These are phyloP conservation scores for Ganoderma leucocontextum DNA, from an alignment of 1,284 basidiomycete genomes.

Conservation along the genomic window DNA sequence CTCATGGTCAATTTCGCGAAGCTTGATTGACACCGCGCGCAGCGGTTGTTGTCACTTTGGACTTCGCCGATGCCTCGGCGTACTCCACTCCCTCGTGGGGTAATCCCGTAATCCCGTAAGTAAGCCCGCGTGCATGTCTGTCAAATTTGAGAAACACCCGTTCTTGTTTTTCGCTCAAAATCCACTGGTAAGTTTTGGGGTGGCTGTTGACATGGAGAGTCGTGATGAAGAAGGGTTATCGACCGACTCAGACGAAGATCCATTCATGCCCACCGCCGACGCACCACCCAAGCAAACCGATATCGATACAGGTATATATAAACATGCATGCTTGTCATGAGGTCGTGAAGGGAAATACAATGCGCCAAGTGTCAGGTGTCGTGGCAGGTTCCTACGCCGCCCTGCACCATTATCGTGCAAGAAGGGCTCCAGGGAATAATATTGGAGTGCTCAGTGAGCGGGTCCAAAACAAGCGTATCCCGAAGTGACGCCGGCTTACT, in stretches of 20 bases:
- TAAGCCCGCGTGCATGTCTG: not conserved
- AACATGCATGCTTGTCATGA: not conserved
- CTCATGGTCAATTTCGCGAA: not conserved
- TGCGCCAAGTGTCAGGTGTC: conserved; percentile 8
- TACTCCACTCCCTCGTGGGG: not conserved
- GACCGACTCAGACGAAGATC: not conserved
- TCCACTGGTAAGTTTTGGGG: not conserved
- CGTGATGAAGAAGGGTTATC: not conserved
- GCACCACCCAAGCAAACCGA: not conserved
- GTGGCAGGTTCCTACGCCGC: not conserved
- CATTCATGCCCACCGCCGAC: not conserved
- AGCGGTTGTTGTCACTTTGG: not conserved
- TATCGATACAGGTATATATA: conserved; percentile 8
- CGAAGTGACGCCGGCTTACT: conserved; percentile 26
- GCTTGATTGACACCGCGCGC: not conserved
- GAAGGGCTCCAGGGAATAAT: not conserved
- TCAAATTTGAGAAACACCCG: not conserved
- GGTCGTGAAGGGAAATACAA: conserved; percentile 3
- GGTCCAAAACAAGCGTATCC: not conserved
- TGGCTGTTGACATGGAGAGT: not conserved
- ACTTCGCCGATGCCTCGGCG: not conserved
- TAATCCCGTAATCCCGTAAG: not conserved
- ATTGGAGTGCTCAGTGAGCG: not conserved
- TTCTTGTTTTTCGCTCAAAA: too few relatives aligned
- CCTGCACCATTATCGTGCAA: not conserved